phyloP scores from a whole-genome alignment of 2,329 filamentous ascomycete genomes.

The Dothiorella sarmentorum region DNA sequence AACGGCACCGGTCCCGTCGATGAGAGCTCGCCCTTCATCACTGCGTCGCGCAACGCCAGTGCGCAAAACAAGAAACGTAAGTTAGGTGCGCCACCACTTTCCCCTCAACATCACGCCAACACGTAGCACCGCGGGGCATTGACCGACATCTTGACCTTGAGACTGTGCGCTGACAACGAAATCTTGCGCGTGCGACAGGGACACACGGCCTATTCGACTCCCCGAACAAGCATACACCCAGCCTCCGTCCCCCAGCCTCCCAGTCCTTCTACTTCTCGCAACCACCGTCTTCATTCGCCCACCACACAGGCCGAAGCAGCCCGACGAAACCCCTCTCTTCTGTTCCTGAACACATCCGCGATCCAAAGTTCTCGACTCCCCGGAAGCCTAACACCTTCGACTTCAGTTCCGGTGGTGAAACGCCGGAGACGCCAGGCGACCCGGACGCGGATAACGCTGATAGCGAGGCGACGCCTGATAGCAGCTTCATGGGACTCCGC shows the following conservation, averaged over 20 bases:
- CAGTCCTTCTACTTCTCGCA: constrained; percentile 49
- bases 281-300: constrained; percentile 19
- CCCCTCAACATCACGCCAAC: constrained; percentile 42
- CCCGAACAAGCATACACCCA: constrained; percentile 23
- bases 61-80: constrained; percentile 39
- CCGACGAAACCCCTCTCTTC: constrained; percentile 27
- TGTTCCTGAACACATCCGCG: constrained; percentile 24
- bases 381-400: constrained; percentile 39
- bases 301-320: neutral
- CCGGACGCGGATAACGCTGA: constrained; percentile 34
- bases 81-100: constrained; percentile 33
- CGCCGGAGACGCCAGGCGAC: constrained; percentile 43
- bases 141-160: constrained; percentile 1
- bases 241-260: constrained; percentile 48
- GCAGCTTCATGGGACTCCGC: constrained; percentile 20
- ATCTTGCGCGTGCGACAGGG: constrained; percentile 26
- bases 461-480: constrained; percentile 44
- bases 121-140: neutral
- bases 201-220: constrained; percentile 21
- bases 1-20: constrained; percentile 47
- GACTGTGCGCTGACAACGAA: neutral
- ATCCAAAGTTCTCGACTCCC: constrained; percentile 37
- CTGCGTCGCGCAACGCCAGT: constrained; percentile 26
- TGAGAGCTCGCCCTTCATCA: constrained; percentile 47
- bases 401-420: constrained; percentile 49